Conservation (phyloP, 129 eudicot species). For the Flaveria brownii region DNA sequence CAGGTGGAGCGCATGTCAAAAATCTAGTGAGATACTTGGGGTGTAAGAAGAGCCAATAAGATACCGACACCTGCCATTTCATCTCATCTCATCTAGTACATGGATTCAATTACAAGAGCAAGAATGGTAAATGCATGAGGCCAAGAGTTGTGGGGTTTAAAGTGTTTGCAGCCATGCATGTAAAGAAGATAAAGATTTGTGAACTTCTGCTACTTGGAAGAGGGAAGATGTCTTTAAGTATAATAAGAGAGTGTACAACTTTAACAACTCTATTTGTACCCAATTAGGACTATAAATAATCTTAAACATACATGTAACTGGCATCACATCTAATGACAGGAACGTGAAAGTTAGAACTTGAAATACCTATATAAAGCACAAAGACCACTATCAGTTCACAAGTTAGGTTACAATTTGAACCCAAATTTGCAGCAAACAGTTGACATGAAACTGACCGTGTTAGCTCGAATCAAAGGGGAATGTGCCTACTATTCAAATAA, state of each 20-base stretch:
- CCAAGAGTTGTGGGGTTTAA: slow-evolving; percentile 19
- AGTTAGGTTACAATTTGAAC: background rate
- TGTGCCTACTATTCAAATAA: too few relatives aligned
- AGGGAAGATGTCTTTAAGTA: too few relatives aligned
- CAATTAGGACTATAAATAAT: too few relatives aligned
- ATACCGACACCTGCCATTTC: slow-evolving; percentile 11
- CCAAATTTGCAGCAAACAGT: background rate
- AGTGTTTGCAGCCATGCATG: slow-evolving; percentile 2
- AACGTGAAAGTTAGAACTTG: too few relatives aligned
- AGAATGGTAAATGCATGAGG: background rate
- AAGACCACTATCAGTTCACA: background rate
- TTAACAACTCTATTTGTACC: too few relatives aligned
- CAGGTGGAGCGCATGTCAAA: background rate
- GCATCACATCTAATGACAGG: too few relatives aligned
- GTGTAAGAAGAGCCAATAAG: background rate
- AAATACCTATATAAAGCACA: too few relatives aligned
- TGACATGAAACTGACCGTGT: background rate
- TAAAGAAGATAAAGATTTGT: background rate
- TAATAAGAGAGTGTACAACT: too few relatives aligned
- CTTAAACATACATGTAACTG: too few relatives aligned
- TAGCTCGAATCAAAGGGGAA: too few relatives aligned
- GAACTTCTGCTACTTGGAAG: too few relatives aligned
- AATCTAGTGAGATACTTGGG: slow-evolving; percentile 15
- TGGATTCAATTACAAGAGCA: slow-evolving; percentile 3
- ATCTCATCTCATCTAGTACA: background rate